Evolutionary conservation across 805 yeast genomes (phyloP).

Genomic region (Myxozyma neglecta): DNA sequence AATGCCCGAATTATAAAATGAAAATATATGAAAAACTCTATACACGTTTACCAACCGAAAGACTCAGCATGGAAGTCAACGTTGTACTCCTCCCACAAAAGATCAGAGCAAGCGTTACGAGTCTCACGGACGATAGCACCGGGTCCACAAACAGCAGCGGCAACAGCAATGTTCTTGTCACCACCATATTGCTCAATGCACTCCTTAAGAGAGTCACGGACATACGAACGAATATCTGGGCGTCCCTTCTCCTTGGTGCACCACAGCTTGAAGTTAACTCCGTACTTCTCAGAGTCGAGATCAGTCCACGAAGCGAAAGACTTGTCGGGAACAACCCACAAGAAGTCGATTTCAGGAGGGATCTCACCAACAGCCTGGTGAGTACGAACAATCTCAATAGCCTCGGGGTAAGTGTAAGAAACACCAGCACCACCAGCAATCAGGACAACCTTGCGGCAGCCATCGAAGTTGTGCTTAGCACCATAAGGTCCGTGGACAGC

Average conservation of each 20-base stretch:
- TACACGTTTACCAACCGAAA: constrained; percentile 37
- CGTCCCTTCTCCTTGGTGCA: constrained; percentile 38
- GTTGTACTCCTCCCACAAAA: constrained; percentile 33
- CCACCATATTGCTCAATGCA: constrained; percentile 22
- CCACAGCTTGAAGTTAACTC: constrained; percentile 36
- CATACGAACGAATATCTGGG: constrained; percentile 34
- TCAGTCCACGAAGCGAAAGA: constrained; percentile 36
- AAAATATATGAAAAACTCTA: background rate
- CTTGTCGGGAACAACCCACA: constrained; percentile 38
- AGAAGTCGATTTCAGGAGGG: constrained; percentile 34
- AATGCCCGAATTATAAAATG: constrained; percentile 1
- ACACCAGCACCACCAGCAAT: constrained; percentile 42
- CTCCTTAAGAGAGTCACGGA: constrained; percentile 25
- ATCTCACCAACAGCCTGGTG: constrained; percentile 20
- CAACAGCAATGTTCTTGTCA: constrained; percentile 27
- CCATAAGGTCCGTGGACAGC: constrained; percentile 31
- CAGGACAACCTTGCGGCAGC: constrained; percentile 33
- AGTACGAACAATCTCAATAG: constrained; percentile 25
- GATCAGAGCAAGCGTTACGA: constrained; percentile 35
- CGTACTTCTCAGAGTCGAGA: constrained; percentile 29
- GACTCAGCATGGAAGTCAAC: constrained; percentile 37
- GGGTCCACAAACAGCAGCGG: constrained; percentile 40
- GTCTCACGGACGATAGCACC: constrained; percentile 35
- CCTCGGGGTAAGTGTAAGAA: constrained; percentile 38
- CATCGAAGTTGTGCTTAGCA: constrained; percentile 24